A percentile compares a stretch with the other conserved stretches of the same genome.
Evolutionary conservation across 257 asterid species (phyloP).

Genomic region (Solanum virginianum): DNA sequence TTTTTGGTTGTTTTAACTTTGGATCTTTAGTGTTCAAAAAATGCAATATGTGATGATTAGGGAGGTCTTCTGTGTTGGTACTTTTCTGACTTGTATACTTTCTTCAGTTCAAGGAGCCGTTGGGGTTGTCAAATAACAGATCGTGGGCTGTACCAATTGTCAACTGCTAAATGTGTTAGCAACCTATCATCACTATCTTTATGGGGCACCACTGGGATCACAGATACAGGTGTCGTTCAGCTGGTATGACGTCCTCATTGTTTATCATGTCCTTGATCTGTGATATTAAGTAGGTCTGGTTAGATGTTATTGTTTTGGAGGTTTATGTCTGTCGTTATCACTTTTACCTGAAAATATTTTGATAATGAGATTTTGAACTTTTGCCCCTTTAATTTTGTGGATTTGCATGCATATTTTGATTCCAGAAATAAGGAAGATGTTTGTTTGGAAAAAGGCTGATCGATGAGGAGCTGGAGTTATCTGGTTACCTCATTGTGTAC

Average conservation of each 20-base stretch:
- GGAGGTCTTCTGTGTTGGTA: background rate
- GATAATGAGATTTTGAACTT: background rate
- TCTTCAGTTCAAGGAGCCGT: slow-evolving; percentile 73
- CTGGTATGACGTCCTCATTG: slow-evolving; percentile 27
- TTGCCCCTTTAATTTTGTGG: background rate
- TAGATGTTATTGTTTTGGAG: background rate
- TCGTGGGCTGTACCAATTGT: slow-evolving; percentile 53
- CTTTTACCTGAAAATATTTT: background rate
- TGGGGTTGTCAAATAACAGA: slow-evolving; percentile 96
- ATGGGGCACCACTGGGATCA: slow-evolving; percentile 76
- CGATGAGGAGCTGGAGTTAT: background rate
- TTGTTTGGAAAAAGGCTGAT: background rate
- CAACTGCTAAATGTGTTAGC: slow-evolving; percentile 60
- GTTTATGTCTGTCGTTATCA: background rate
- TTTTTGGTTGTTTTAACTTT: background rate
- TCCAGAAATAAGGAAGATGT: background rate
- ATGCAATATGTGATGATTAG: background rate
- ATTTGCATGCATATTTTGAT: background rate
- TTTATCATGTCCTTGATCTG: background rate
- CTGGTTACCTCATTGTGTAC: background rate
- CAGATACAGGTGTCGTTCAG: slow-evolving; percentile 61
- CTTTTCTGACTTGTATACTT: background rate
- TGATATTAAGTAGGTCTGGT: background rate
- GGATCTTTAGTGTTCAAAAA: background rate
- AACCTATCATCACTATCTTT: slow-evolving; percentile 66